Percentiles rank a stretch among this genome's conserved stretches.
Conservation (phyloP, 2,329 filamentous ascomycete species). For the Simplicillium sp. region DNA sequence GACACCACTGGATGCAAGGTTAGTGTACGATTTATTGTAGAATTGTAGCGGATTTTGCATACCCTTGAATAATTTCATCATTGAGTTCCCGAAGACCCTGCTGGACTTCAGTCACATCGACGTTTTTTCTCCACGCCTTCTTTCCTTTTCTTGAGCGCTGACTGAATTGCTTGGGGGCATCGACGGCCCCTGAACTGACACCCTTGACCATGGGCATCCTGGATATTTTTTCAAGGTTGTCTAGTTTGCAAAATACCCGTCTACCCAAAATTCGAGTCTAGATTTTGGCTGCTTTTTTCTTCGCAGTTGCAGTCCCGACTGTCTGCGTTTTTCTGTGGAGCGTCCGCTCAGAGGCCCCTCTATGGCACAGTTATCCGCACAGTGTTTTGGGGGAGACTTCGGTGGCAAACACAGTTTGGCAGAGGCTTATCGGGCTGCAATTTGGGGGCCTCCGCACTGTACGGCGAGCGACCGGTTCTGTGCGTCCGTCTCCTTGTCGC, state of each 20-base stretch:
- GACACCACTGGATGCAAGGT: conserved; percentile 55
- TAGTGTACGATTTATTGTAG: conserved; percentile 10
- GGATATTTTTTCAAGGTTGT: background rate
- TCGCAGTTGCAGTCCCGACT: background rate
- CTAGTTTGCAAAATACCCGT: background rate
- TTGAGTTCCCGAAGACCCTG: conserved; percentile 75
- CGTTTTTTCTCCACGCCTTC: conserved; percentile 98
- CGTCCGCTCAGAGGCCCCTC: too few species aligned
- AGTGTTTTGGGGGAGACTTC: too few species aligned
- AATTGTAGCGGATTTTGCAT: conserved; percentile 15
- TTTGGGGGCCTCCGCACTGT: too few species aligned
- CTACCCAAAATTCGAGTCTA: conserved; percentile 1
- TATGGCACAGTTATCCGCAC: too few species aligned
- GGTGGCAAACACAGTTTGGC: too few species aligned
- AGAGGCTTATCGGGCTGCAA: too few species aligned
- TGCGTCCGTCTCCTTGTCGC: too few species aligned
- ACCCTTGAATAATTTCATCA: conserved; percentile 88
- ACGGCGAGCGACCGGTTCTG: too few species aligned
- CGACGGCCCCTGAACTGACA: conserved; percentile 32
- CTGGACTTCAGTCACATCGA: conserved; percentile 82
- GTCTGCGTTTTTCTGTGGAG: background rate
- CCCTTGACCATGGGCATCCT: conserved; percentile 45
- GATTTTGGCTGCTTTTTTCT: background rate
- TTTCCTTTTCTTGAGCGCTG: conserved; percentile 95
- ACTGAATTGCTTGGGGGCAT: conserved; percentile 69